Percentiles rank a stretch among this genome's conserved stretches.
These are phyloP conservation scores for Fraxinus paxiana DNA, from an alignment of 305 asterid genomes.

Conservation along the genomic window DNA sequence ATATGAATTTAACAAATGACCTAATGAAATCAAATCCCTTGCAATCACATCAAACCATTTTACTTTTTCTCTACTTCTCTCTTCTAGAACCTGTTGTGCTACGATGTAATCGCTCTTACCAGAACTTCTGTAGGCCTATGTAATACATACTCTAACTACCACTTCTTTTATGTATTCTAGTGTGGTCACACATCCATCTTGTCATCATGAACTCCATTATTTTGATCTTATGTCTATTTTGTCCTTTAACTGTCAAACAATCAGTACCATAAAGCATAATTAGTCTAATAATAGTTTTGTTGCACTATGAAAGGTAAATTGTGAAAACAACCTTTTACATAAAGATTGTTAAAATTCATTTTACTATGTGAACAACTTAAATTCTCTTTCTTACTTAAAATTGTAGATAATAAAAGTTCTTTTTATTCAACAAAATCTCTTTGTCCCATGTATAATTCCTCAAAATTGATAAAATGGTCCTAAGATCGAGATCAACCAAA, in stretches of 20 bases:
- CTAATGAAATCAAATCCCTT: not conserved
- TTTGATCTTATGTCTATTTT: not conserved
- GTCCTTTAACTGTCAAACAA: not conserved
- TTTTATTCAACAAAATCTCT: not conserved
- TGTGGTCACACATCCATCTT: not conserved
- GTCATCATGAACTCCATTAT: not conserved
- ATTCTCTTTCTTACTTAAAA: not conserved
- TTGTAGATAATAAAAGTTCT: not conserved
- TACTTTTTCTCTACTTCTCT: not conserved
- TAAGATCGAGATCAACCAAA: conserved; percentile 2
- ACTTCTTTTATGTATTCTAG: not conserved
- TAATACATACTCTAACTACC: not conserved
- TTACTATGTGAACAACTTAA: not conserved
- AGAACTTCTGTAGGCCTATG: not conserved
- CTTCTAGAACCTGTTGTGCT: not conserved
- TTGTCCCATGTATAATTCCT: not conserved
- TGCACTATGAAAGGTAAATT: not conserved
- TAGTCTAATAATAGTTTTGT: not conserved
- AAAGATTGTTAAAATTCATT: not conserved
- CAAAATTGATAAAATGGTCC: conserved; percentile 1
- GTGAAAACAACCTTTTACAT: not conserved
- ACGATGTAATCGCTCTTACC: not conserved
- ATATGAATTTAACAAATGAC: not conserved
- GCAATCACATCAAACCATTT: not conserved
- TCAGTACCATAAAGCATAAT: not conserved